Base-by-base conservation (phyloP, 371 early-diverging fungal species). In the Syncephalastrum sp. region DNA sequence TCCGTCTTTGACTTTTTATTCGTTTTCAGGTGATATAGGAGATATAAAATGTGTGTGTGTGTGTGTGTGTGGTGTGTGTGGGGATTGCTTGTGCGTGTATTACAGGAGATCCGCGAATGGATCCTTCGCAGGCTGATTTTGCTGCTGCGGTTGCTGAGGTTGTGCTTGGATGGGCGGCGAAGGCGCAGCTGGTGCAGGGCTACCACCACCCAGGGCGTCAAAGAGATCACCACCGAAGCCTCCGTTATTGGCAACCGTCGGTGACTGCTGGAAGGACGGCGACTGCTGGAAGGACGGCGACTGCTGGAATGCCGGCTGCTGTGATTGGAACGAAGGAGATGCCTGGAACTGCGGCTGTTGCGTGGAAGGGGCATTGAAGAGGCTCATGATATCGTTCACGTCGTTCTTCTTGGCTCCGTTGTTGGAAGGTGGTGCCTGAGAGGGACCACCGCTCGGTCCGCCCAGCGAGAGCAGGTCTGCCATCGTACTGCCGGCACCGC, bases 401-500 rank as follows among this genome's bases (percentile, higher is more conserved):
- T 72, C 67, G 19, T 33, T 46, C 24, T 60, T 69, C 13, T 47
- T 41, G 23, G 5, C 38, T 33, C 38, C 38, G 38, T 33, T 10
- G 10, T 33, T 33, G 6, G 38, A 33, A 6, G 38, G 54, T 5
- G 17, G 54, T 25, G 58, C 24, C 27, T 19, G 27, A 50, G 68
- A n/a, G 3, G 41, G 55, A 5, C 49, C 43, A 17, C 8, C 49
- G 47, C 55, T 47, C n/a, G 16, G 55, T 10, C 63, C 48, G 4
- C 56, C 62, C n/a, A 71, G 60, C 1, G 77, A 76, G 8, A 76
- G 61, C 16, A 76, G 55, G 53, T 77, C 72, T 17, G 50, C 56
- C 53, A 65, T 33, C 15, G 50, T 51, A 13, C 47, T 46, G 8
- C 50, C 60, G 3, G 16, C 19, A 27, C 27, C 38, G 8, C 38